Conservation (phyloP, 116 monocot genomes). For the Papilionanthe hybrid region DNA sequence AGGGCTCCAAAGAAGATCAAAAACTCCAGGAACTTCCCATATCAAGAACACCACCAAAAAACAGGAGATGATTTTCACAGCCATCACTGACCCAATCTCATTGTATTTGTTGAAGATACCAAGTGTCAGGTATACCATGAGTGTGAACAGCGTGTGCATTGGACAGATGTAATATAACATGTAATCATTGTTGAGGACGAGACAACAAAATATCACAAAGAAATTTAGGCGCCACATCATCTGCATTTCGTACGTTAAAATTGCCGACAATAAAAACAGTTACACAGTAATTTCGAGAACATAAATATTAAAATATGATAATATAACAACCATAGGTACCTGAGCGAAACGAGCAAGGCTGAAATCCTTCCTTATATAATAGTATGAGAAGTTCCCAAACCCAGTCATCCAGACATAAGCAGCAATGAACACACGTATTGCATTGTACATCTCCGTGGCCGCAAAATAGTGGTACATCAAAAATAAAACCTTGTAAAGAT, state of each 20-base stretch:
- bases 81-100: slow-evolving; percentile 81
- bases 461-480: slow-evolving; percentile 99
- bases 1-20: slow-evolving; percentile 82
- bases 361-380: slow-evolving; percentile 93
- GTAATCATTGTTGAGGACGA: slow-evolving; percentile 95
- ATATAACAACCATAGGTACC: slow-evolving; percentile 25
- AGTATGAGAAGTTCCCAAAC: slow-evolving; percentile 98
- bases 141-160: slow-evolving; percentile 95
- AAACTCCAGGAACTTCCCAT: slow-evolving; percentile 96
- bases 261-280: background rate
- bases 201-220: slow-evolving; percentile 85
- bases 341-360: slow-evolving; percentile 92
- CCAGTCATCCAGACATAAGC: slow-evolving; percentile 99
- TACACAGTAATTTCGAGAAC: background rate
- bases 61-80: slow-evolving; percentile 60
- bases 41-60: slow-evolving; percentile 77
- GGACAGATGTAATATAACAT: slow-evolving; percentile 98
- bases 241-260: slow-evolving; percentile 37
- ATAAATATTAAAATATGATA: background rate
- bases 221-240: slow-evolving; percentile 99
- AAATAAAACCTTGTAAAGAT: slow-evolving; percentile 67
- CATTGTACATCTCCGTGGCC: slow-evolving; percentile 95
- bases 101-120: slow-evolving; percentile 93
- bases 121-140: slow-evolving; percentile 92
- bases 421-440: slow-evolving; percentile 96